A percentile compares a stretch with the other conserved stretches of the same genome.
Conservation (phyloP, 2,329 filamentous ascomycete species). For the Cadophora malorum region DNA sequence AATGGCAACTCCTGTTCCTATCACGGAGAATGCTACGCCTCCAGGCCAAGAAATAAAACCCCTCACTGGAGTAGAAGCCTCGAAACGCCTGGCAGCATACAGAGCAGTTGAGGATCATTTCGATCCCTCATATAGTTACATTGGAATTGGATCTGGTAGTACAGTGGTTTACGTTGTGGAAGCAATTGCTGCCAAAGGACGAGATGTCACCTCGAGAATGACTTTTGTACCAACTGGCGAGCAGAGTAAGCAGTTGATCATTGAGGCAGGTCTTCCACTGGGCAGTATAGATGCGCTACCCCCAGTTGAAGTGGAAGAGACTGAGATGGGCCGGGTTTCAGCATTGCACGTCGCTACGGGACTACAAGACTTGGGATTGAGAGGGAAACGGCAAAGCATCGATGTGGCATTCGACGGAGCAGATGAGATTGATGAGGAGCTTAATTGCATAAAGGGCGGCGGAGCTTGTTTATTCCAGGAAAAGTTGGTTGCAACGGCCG, state of each 20-base stretch:
- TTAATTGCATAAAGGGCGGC: conserved; percentile 98
- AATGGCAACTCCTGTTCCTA: conserved; percentile 32
- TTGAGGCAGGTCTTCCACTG: conserved; percentile 76
- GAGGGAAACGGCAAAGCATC: conserved; percentile 58
- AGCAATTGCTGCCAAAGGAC: conserved; percentile 70
- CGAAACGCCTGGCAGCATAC: conserved; percentile 77
- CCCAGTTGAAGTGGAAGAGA: conserved; percentile 38
- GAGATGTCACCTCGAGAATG: conserved; percentile 65
- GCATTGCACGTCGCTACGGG: conserved; percentile 72
- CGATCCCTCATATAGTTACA: conserved; percentile 62
- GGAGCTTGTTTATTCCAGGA: conserved; percentile 98
- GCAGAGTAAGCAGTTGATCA: conserved; percentile 86
- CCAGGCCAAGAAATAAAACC: conserved; percentile 23
- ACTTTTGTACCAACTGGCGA: conserved; percentile 78
- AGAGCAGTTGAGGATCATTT: conserved; percentile 78
- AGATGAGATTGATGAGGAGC: conserved; percentile 91
- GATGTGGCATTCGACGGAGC: conserved; percentile 97
- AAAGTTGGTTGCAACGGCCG: conserved; percentile 87
- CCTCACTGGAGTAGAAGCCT: conserved; percentile 64
- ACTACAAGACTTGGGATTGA: conserved; percentile 44
- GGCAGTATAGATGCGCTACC: conserved; percentile 53
- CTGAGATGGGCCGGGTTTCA: conserved; percentile 52
- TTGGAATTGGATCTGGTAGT: conserved; percentile 83
- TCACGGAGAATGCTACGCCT: conserved; percentile 32
- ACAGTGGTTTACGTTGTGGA: conserved; percentile 87